Base-by-base conservation (phyloP, 2,329 filamentous ascomycete genomes). In the Parasarocladium wereldwijsianum region DNA sequence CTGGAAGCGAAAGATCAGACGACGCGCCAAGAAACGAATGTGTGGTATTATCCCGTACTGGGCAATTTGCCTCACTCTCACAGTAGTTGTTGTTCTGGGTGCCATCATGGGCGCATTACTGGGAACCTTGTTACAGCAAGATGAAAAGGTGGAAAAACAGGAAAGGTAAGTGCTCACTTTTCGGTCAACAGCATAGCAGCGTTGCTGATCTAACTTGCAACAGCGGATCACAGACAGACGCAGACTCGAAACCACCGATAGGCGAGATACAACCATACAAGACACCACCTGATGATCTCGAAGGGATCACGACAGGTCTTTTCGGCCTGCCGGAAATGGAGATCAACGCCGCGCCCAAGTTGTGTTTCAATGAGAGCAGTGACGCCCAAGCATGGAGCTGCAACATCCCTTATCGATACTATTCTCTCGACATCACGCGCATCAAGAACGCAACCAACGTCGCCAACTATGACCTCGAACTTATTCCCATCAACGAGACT, bases 361-460 rank as follows among this genome's bases (percentile, higher is more conserved):
- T 60, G 0, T 82, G 76, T 44, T 58, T 81, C 35, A 57, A 58
- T 18, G 59, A 76, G 33, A 55, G 61, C 1, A 57, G 48, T 1
- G 64, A 74, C 40, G 53, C 58, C n/a, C 48, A 58, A 29, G 66
- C 74, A 1, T 82, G 76, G 76, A 67, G 59, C 34, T 82, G 76
- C 44, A 58, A 66, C 9, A 55, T 77, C 17, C 52, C 57, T 2
- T 55, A 57, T 26, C 51, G 52, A 5, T 51, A 58, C 25, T 60
- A 63, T 29, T 47, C 53, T 2, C 48, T 70, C 49, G 47, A 52
- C 2, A 48, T 72, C 12, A 38, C 35, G 13, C 42, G 33, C 16
- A 37, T 50, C 4, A 26, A 35, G 3, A 40, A 47, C 10, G 42
- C 38, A 29, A 39, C 39, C 11, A 40, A 39, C 24, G 50, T 43